phyloP scores from a whole-genome alignment of 2,329 filamentous ascomycete genomes.

The Aspergillus quadrilineatus region DNA sequence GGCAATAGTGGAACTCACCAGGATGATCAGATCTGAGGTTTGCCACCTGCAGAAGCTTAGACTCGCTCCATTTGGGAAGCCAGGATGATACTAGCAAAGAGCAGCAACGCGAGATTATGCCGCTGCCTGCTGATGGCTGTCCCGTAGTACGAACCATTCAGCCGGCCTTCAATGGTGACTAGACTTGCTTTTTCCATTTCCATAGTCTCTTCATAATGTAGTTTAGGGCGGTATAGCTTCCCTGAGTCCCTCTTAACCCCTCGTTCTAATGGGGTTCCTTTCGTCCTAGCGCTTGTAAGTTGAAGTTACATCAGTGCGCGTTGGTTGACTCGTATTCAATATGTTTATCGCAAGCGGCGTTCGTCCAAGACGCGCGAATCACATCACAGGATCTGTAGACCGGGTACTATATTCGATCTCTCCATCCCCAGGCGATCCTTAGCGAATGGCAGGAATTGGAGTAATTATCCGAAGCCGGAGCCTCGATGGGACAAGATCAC shows the following conservation, averaged over 20 bases:
- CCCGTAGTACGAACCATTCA: not conserved
- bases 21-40: not conserved
- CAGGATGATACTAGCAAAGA: not conserved
- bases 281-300: not conserved
- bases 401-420: not conserved
- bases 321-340: not conserved
- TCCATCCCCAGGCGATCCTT: not conserved
- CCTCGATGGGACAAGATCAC: too few relatives aligned
- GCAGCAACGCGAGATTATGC: not conserved
- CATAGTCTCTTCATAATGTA: not conserved
- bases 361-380: conserved; percentile 1
- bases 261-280: not conserved
- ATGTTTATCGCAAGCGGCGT: not conserved
- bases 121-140: not conserved
- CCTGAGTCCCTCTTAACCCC: not conserved
- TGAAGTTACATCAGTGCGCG: not conserved
- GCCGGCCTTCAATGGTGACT: not conserved
- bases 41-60: conserved; percentile 4
- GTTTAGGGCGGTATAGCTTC: not conserved
- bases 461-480: not conserved
- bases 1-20: not conserved
- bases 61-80: not conserved
- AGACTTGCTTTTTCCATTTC: conserved; percentile 2
- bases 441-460: conserved; percentile 1
- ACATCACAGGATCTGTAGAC: not conserved